Percentiles rank a stretch among this genome's conserved stretches.
These are phyloP conservation scores for Wickerhamiella sergipiensis DNA, from an alignment of 805 yeast genomes.

Conservation along the genomic window DNA sequence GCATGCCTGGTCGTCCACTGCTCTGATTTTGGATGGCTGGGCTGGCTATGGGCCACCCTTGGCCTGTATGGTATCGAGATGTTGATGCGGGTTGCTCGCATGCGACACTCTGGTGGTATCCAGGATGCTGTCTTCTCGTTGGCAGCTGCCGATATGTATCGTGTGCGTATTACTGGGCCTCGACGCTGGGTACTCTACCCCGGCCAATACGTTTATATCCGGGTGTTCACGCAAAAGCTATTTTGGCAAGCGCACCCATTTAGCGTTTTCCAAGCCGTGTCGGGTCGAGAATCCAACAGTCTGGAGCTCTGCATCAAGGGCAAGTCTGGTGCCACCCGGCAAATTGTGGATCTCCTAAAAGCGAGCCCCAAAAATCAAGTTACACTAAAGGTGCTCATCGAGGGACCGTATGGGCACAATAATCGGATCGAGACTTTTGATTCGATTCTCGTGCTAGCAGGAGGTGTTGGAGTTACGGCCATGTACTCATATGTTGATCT, in stretches of 20 bases:
- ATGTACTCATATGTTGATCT: constrained; percentile 35
- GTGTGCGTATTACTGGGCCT: constrained; percentile 27
- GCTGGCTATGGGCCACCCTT: constrained; percentile 39
- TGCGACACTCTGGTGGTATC: constrained; percentile 41
- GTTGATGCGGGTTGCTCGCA: constrained; percentile 37
- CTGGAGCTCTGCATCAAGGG: constrained; percentile 37
- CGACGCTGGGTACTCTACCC: constrained; percentile 36
- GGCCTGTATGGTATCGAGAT: constrained; percentile 62
- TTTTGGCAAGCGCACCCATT: constrained; percentile 72
- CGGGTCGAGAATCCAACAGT: constrained; percentile 25
- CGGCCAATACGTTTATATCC: constrained; percentile 45
- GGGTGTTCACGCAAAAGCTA: constrained; percentile 35
- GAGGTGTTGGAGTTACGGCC: constrained; percentile 55
- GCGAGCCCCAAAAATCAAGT: constrained; percentile 19
- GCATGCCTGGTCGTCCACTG: constrained; percentile 38
- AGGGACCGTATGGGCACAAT: constrained; percentile 48
- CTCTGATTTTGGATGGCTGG: constrained; percentile 44
- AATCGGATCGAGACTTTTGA: constrained; percentile 35
- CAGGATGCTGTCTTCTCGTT: constrained; percentile 19
- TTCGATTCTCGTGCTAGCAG: constrained; percentile 40
- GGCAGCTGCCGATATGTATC: constrained; percentile 27
- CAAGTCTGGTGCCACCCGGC: constrained; percentile 40
- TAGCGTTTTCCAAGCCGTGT: constrained; percentile 28
- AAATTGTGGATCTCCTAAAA: constrained; percentile 24
- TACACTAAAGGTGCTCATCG: constrained; percentile 33